These are phyloP conservation scores for Allium sativum DNA, from an alignment of 106 monocot genomes.

Conservation along the genomic window DNA sequence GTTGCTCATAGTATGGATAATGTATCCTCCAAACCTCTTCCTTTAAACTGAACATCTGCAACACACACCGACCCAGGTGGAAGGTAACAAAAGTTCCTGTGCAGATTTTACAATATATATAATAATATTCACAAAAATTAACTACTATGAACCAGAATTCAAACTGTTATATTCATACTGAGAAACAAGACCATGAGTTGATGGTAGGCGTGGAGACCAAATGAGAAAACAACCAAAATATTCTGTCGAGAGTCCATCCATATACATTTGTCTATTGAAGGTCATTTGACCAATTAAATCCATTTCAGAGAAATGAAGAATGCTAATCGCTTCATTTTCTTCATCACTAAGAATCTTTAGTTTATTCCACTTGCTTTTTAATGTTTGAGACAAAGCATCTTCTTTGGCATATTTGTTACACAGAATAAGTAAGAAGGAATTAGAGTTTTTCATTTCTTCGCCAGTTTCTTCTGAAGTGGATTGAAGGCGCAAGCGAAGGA, in stretches of 20 bases:
- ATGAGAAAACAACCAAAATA: slow-evolving; percentile 44
- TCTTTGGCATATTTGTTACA: slow-evolving; percentile 35
- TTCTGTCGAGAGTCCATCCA: slow-evolving; percentile 29
- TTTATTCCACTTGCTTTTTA: slow-evolving; percentile 17
- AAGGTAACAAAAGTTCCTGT: slow-evolving; percentile 50
- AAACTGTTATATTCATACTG: slow-evolving; percentile 19
- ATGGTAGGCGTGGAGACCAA: slow-evolving; percentile 57
- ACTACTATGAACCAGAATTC: neutral
- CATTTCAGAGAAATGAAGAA: slow-evolving; percentile 25
- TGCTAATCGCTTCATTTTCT: slow-evolving; percentile 14
- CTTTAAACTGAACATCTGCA: slow-evolving; percentile 58
- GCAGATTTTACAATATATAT: neutral
- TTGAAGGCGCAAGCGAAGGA: slow-evolving; percentile 1
- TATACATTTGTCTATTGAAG: slow-evolving; percentile 23
- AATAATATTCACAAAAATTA: neutral
- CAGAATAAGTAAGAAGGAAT: slow-evolving; percentile 19
- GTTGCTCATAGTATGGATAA: too few relatives aligned
- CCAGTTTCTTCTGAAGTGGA: neutral
- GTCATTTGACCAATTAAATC: slow-evolving; percentile 2
- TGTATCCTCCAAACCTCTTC: slow-evolving; percentile 33
- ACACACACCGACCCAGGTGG: slow-evolving; percentile 50
- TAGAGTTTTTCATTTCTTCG: neutral
- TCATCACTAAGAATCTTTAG: slow-evolving; percentile 22
- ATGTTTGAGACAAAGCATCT: slow-evolving; percentile 17
- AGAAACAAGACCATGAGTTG: slow-evolving; percentile 64